A percentile compares a stretch with the other conserved stretches of the same genome.
Evolutionary conservation across 352 stramenopile genomes (phyloP).

Genomic region (Pythium dissimile): DNA sequence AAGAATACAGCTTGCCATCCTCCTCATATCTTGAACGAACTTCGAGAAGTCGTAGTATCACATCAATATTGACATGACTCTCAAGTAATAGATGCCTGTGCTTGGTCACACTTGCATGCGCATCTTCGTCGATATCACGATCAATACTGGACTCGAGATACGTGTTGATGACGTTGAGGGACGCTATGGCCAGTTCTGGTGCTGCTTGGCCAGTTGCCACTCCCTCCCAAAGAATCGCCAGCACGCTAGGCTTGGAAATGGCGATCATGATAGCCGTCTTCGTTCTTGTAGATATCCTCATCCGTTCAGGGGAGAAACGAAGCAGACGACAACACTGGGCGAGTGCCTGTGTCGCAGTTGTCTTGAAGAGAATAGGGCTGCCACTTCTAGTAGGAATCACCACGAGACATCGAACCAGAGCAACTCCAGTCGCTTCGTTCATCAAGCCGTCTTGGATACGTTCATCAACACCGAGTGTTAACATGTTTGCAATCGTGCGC

Average conservation of each 20-base stretch:
- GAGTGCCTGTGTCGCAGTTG: slow-evolving; percentile 42
- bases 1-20: not conserved
- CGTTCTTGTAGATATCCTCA: slow-evolving; percentile 15
- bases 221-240: slow-evolving; percentile 43
- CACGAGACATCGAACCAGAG: slow-evolving; percentile 5
- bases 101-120: slow-evolving; percentile 24
- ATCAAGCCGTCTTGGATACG: slow-evolving; percentile 32
- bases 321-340: slow-evolving; percentile 56
- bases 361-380: slow-evolving; percentile 25
- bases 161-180: slow-evolving; percentile 62
- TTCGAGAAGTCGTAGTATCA: slow-evolving; percentile 26
- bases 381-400: not conserved
- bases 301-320: slow-evolving; percentile 12
- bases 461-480: slow-evolving; percentile 37
- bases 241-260: slow-evolving; percentile 32
- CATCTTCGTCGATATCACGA: slow-evolving; percentile 17
- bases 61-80: slow-evolving; percentile 27
- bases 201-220: slow-evolving; percentile 14
- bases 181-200: slow-evolving; percentile 39
- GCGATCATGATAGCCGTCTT: slow-evolving; percentile 34
- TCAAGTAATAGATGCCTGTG: slow-evolving; percentile 36
- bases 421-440: slow-evolving; percentile 34
- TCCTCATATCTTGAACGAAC: slow-evolving; percentile 9
- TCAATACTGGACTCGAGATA: slow-evolving; percentile 50
- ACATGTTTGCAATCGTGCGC: slow-evolving; percentile 58